Base-by-base conservation (phyloP, 2,329 filamentous ascomycete genomes). In the Stemphylium beticola region DNA sequence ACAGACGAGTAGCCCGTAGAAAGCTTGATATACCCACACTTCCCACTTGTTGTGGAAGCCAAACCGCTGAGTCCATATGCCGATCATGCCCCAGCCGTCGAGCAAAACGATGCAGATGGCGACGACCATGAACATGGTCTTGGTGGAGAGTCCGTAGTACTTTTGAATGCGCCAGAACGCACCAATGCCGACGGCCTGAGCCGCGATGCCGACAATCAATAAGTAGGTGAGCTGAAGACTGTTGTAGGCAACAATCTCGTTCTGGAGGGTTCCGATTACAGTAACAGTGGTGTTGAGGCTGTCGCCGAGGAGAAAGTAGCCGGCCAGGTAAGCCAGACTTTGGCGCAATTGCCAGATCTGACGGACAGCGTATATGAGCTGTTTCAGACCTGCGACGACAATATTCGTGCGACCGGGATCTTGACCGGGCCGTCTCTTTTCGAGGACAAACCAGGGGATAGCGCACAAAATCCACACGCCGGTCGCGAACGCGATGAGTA, bases 281-380 rank as follows among this genome's bases (percentile, higher is more conserved):
- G 87, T 89, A 4, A 89, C 85, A 0, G 87, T 88, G 0, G 87
- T 90, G 69, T 89, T 89, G 32, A 89, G 77, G 1, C 84, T 86
- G 71, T 90, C 87, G n/a, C 85, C 87, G 0, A 90, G 81, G 2
- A 90, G 77, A 67, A 90, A 89, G 66, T 88, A 90, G 3, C 81
- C 79, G 73, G 58, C 53, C 0, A 90, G 79, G 68, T 89, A 90
- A 15, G 88, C 76, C 24, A 89, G 70, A 58, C 82, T 87, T 73
- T 90, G 87, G 67, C 84, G 86, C 39, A 90, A 73, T 33, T 83
- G 81, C 83, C 85, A 87, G 14, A 89, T 84, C 66, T 88, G 82
- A 0, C 73, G 76, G 1, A 83, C 52, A 0, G 87, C 87, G 58
- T 84, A 78, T 53, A 78, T 81, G 2, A 69, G 61, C 67, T 89